Conservation (phyloP, 2,329 filamentous ascomycete species). For the Aspergillus fumigatiaffinis region DNA sequence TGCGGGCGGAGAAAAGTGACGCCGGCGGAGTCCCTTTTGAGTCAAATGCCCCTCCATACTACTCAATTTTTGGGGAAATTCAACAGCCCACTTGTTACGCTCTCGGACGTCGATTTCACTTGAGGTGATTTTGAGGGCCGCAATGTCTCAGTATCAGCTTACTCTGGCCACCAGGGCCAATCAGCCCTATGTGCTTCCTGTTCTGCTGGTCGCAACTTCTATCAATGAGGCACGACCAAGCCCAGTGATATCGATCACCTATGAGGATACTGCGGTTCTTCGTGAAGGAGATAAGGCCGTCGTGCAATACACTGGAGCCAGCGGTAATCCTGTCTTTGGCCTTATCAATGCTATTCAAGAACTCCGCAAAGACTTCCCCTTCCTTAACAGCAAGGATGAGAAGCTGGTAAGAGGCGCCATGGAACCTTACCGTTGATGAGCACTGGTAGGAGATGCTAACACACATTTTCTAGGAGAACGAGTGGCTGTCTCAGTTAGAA, state of each 20-base stretch:
- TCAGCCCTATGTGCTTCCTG: constrained; percentile 39
- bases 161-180: constrained; percentile 39
- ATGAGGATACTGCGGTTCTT: constrained; percentile 35
- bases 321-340: constrained; percentile 28
- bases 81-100: constrained; percentile 3
- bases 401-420: constrained; percentile 26
- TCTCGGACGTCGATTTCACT: constrained; percentile 5
- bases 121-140: constrained; percentile 8
- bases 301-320: constrained; percentile 29
- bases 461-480: constrained; percentile 35
- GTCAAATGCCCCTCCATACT: constrained; percentile 23
- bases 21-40: constrained; percentile 21
- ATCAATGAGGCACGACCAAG: constrained; percentile 36
- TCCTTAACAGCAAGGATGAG: constrained; percentile 34
- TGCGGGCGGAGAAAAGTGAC: constrained; percentile 29
- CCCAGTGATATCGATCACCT: constrained; percentile 34
- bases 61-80: background rate
- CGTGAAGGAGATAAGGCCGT: constrained; percentile 32
- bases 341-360: constrained; percentile 30
- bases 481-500: constrained; percentile 55
- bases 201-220: constrained; percentile 38
- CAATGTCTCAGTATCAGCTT: constrained; percentile 32
- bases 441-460: constrained; percentile 4
- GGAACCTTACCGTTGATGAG: background rate
- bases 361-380: constrained; percentile 33